Base-by-base conservation (phyloP, 2,329 filamentous ascomycete species). In the Fusarium sp. region DNA sequence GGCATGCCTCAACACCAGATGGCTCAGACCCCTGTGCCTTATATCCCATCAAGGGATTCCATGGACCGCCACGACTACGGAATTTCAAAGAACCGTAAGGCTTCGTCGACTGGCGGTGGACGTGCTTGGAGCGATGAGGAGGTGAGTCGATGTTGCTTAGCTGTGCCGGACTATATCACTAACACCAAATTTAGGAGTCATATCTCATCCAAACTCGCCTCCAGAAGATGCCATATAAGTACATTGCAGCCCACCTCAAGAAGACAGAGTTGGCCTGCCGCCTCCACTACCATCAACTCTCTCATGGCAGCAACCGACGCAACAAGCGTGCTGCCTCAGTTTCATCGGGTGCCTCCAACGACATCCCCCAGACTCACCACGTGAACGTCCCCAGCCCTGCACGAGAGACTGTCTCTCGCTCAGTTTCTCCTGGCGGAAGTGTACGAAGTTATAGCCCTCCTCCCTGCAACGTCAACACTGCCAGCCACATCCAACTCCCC, bases 141-240 rank as follows among this genome's bases (percentile, higher is more conserved):
- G 90, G 93, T 94, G 86, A 77, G 76, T 79, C 50, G 24, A 60
- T 36, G 28, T 28, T 42, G 30, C 11, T 41, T 34, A 59, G 26
- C 41, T 38, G 9, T 51, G 36, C 45, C 34, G 61, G 48, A 44
- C 45, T 24, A 62, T 12, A 52, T 51, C 24, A 52, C 73, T 78
- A 76, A 75, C 66, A 59, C 30, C 39, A 61, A 51, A 12, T 59
- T 9, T 73, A 96, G 93, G 94, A 96, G 84, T 89, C 91, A 66
- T 96, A 96, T 82, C 91, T 96, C 62, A 88, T 96, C 70, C 93
- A 95, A 83, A 95, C 93, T 69, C 92, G 94, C 66, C 89, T 94
- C 78, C 93, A 95, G 79, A 96, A 96, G 84, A 94, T 96, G 91
- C 94, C 94, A 2, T 96, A 96, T 84, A 96, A 96, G 87, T 93